Evolutionary conservation across 2,329 filamentous ascomycete species (phyloP), one percentile per base, ranked within the genome.

Genomic region (Phialophora expanda): DNA sequence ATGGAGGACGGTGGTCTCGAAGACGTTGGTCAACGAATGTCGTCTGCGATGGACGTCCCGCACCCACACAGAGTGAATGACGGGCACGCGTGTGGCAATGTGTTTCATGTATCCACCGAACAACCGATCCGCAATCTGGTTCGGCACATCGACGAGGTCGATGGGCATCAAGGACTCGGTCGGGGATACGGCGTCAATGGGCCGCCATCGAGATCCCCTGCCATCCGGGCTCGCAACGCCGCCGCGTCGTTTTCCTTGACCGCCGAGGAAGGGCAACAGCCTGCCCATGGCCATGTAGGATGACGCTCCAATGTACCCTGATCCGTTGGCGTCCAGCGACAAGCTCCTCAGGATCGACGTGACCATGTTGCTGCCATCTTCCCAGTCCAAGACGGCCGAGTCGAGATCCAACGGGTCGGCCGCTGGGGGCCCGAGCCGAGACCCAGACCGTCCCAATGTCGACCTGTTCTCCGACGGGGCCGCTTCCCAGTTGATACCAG

Each of bases 81-180:
- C 48, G 26, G 56, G 56, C n/a, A 60, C 55, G 26, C 48, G 55
- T 12, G 56, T 60, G 14, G 12, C n/a, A n/a, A 48, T 11, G 48
- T 60, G 56, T 34, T 60, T 60, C 32, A 60, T n/a, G 26, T 60
- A 60, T 48, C 32, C 56, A 24, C 48, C 12, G 12, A 50, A 11
- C 56, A 60, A 56, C 56, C 20, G 24, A 24, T 60, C 24, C 9
- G 56, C 56, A 20, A 46, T 30, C 41, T 60, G 30, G 11, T n/a
- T 11, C 20, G 20, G 14, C 14, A 60, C n/a, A 3, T 60, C n/a
- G 56, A n/a, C 20, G 41, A 46, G 41, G 41, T 20, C 20, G 41
- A 46, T 28, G 28, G 28, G 28, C 28, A 28, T 28, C 28, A 28
- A 28, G 28, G 28, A 28, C 28, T 28, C 28, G 28, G 28, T 28